phyloP scores from a whole-genome alignment of 345 rosid species.

The Arabidopsis arenosa region DNA sequence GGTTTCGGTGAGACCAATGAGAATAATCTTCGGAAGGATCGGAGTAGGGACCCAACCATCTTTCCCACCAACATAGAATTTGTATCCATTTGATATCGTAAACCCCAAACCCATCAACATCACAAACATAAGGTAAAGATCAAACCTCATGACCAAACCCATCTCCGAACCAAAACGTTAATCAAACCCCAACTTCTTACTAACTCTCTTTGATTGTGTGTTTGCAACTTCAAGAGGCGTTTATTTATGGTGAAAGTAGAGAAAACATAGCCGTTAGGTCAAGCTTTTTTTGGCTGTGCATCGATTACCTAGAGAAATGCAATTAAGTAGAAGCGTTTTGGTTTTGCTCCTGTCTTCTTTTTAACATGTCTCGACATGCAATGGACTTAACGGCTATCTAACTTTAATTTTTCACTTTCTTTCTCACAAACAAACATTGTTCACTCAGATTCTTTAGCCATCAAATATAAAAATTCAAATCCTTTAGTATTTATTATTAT shows the following conservation, averaged over 20 bases:
- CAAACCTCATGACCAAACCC: constrained; percentile 29
- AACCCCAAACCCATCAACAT: constrained; percentile 47
- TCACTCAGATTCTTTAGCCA: not conserved
- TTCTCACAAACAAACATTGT: constrained; percentile 19
- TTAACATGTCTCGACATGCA: constrained; percentile 64
- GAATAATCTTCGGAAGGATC: constrained; percentile 64
- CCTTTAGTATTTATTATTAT: not conserved
- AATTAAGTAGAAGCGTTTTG: constrained; percentile 49
- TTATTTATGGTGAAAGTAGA: constrained; percentile 44
- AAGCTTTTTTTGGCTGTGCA: constrained; percentile 44
- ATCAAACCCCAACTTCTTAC: not conserved
- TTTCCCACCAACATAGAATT: too few species aligned
- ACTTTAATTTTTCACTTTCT: constrained; percentile 8
- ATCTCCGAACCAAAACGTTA: not conserved
- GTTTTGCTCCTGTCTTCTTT: constrained; percentile 21
- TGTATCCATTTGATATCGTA: constrained; percentile 49
- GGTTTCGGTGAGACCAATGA: constrained; percentile 81
- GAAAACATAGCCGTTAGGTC: constrained; percentile 46
- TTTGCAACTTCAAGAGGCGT: constrained; percentile 13
- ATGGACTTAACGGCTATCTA: constrained; percentile 52
- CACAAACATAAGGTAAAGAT: constrained; percentile 32
- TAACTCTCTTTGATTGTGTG: constrained; percentile 1
- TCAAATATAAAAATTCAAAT: constrained; percentile 4
- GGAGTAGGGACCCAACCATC: too few species aligned
- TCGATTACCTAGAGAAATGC: constrained; percentile 5